These are phyloP conservation scores for Lecanicillium sp. DNA, from an alignment of 2,329 filamentous ascomycete species.

Conservation along the genomic window DNA sequence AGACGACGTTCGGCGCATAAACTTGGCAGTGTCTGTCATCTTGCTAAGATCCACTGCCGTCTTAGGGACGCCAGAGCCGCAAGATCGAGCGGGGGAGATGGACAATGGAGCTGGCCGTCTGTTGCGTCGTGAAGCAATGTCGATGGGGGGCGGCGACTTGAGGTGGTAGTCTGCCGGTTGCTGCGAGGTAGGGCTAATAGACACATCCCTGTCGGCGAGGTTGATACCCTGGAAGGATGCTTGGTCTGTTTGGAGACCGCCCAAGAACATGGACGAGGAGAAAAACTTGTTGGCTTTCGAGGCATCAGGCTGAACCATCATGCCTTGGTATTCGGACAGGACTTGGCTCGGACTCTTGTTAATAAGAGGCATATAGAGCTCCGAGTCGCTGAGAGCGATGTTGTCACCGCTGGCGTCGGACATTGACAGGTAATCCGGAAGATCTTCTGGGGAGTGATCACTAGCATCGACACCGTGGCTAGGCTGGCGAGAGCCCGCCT, in stretches of 20 bases:
- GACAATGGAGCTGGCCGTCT: constrained; percentile 36
- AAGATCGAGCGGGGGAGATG: constrained; percentile 35
- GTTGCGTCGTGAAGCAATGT: constrained; percentile 46
- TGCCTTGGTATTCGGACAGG: constrained; percentile 7
- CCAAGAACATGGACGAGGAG: constrained; percentile 15
- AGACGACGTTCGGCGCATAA: constrained; percentile 47
- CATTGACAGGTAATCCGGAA: constrained; percentile 13
- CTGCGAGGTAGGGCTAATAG: constrained; percentile 7
- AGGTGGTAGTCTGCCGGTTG: constrained; percentile 22
- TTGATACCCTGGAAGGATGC: neutral
- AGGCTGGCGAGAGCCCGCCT: neutral
- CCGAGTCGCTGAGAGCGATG: constrained; percentile 7
- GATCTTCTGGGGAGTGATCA: constrained; percentile 9
- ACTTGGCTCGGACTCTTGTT: constrained; percentile 9
- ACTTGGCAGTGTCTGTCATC: constrained; percentile 34
- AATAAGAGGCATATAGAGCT: constrained; percentile 7
- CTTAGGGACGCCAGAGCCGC: constrained; percentile 33
- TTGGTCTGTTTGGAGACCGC: constrained; percentile 16
- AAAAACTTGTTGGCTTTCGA: constrained; percentile 22
- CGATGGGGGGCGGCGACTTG: constrained; percentile 41
- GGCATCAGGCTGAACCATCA: constrained; percentile 12
- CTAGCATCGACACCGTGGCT: constrained; percentile 8
- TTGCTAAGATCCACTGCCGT: constrained; percentile 38
- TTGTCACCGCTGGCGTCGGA: constrained; percentile 8
- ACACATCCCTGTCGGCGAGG: constrained; percentile 2